phyloP scores from a whole-genome alignment of 2,329 filamentous ascomycete species.

The Shiraia bambusicola region DNA sequence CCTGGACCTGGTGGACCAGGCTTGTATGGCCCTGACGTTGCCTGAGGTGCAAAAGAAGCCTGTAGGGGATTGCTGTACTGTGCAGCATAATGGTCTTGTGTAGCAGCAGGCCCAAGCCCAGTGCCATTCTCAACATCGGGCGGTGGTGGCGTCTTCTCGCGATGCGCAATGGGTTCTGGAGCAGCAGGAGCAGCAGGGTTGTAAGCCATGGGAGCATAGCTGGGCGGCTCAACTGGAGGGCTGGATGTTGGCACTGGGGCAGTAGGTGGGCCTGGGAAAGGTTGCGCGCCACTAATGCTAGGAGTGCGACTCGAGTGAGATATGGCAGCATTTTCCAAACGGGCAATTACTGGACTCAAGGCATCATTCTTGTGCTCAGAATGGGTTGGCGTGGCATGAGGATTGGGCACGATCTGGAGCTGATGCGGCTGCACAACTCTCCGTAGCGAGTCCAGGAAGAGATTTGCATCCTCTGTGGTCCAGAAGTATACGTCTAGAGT shows the following conservation, averaged over 20 bases:
- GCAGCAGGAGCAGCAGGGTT: constrained; percentile 77
- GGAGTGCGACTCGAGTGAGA: constrained; percentile 50
- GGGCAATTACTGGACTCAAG: constrained; percentile 71
- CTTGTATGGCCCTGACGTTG: constrained; percentile 43
- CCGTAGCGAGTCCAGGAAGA: constrained; percentile 68
- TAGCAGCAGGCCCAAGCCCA: constrained; percentile 44
- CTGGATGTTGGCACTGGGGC: constrained; percentile 31
- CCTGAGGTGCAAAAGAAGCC: constrained; percentile 36
- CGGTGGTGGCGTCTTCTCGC: constrained; percentile 78
- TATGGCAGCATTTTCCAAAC: constrained; percentile 71
- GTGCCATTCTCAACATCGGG: constrained; percentile 61
- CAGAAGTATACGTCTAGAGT: constrained; percentile 79
- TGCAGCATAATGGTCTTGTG: constrained; percentile 42
- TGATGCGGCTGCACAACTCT: constrained; percentile 64
- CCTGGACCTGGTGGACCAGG: constrained; percentile 45
- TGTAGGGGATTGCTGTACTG: constrained; percentile 38
- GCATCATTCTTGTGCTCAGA: constrained; percentile 50
- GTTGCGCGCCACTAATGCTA: constrained; percentile 42
- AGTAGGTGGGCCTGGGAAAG: constrained; percentile 43
- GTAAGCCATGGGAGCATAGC: constrained; percentile 68
- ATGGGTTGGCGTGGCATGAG: constrained; percentile 44
- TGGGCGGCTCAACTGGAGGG: constrained; percentile 41
- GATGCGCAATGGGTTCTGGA: constrained; percentile 68
- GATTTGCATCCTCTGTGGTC: constrained; percentile 69
- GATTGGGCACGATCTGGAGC: constrained; percentile 35